phyloP scores from a whole-genome alignment of 2,329 filamentous ascomycete genomes.

The Trichoderma oligosporum region DNA sequence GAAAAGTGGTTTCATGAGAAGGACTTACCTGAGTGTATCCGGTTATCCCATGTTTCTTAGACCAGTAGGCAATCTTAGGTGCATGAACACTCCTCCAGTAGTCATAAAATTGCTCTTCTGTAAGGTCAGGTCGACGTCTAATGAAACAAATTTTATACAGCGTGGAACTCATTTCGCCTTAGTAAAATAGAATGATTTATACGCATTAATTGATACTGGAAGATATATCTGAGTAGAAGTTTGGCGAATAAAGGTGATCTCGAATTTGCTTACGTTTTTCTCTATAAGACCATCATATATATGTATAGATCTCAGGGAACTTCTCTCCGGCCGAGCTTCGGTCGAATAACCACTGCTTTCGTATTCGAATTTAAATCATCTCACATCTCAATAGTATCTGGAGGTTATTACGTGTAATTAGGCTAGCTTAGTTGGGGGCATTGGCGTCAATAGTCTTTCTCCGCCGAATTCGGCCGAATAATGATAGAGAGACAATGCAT shows the following conservation, averaged over 20 bases:
- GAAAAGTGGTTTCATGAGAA: no score
- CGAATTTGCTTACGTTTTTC: no score
- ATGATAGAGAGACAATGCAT: not conserved
- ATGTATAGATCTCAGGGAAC: not conserved
- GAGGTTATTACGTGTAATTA: not conserved
- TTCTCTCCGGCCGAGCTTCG: not conserved
- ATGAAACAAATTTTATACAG: slow-evolving; percentile 9
- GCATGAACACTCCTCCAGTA: slow-evolving; percentile 16
- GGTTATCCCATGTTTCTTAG: slow-evolving; percentile 11
- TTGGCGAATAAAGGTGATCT: not conserved
- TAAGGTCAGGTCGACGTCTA: slow-evolving; percentile 9
- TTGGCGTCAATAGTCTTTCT: not conserved
- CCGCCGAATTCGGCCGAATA: slow-evolving; percentile 17
- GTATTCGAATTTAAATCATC: not conserved
- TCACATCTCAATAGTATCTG: no score
- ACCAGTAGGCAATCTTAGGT: slow-evolving; percentile 13
- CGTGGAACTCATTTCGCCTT: not conserved
- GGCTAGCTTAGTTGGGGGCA: no score
- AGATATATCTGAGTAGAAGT: no score
- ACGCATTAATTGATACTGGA: no score
- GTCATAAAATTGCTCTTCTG: slow-evolving; percentile 14
- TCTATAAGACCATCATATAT: no score
- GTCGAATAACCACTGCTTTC: not conserved
- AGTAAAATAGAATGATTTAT: no score
- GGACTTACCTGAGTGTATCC: slow-evolving; percentile 12